Conservation (phyloP, 2,329 filamentous ascomycete species). For the Karstenula rhodostoma region DNA sequence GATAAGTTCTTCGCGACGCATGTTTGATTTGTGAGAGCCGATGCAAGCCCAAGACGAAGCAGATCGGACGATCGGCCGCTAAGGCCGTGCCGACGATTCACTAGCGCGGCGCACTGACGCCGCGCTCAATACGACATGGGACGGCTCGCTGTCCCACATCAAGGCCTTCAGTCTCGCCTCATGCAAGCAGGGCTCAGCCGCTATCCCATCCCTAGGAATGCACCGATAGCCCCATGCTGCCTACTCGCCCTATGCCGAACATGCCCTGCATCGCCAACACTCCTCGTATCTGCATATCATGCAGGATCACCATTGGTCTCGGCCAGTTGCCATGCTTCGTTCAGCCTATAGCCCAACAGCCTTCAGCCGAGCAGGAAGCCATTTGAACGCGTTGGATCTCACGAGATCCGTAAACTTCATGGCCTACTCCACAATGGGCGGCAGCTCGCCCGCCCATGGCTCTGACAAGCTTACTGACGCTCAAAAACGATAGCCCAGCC, state of each 20-base stretch:
- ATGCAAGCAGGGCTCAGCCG: constrained; percentile 6
- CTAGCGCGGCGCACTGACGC: constrained; percentile 7
- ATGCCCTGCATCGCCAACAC: constrained; percentile 8
- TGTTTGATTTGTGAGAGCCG: neutral
- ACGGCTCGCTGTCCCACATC: constrained; percentile 2
- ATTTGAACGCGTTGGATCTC: constrained; percentile 5
- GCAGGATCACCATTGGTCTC: constrained; percentile 8
- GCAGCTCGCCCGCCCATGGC: neutral
- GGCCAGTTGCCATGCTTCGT: neutral
- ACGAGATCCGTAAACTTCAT: constrained; percentile 10
- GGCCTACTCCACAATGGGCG: constrained; percentile 10
- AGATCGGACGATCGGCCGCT: constrained; percentile 2
- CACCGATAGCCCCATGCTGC: constrained; percentile 2
- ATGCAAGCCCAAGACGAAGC: neutral
- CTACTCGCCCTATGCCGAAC: constrained; percentile 7
- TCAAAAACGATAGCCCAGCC: constrained; percentile 2
- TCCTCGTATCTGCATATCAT: constrained; percentile 18
- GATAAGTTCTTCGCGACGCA: neutral
- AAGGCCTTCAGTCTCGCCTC: constrained; percentile 5
- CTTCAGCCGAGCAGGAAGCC: constrained; percentile 1
- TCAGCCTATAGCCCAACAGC: constrained; percentile 9
- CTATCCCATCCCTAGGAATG: constrained; percentile 5
- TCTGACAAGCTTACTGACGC: constrained; percentile 6
- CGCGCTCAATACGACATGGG: constrained; percentile 6
- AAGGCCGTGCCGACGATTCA: neutral